These are phyloP conservation scores for Pterothamnion heteromorphum DNA, from an alignment of 31 red algal genomes.

Conservation along the genomic window DNA sequence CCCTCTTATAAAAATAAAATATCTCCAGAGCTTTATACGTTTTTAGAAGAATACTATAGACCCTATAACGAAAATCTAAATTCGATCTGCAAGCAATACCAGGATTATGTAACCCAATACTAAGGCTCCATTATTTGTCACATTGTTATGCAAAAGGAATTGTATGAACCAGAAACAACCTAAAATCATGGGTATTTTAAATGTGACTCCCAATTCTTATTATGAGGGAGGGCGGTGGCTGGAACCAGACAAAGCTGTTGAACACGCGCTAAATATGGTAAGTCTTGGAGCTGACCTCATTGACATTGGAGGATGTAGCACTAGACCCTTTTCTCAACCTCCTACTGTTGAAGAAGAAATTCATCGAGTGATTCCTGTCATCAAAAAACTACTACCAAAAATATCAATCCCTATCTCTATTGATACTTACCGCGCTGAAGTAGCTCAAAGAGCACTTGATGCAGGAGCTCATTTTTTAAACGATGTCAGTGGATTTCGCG, in stretches of 20 bases:
- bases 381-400: conserved; percentile 51
- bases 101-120: no score
- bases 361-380: conserved; percentile 59
- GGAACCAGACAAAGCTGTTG: conserved; percentile 46
- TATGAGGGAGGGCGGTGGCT: conserved; percentile 65
- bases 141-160: no score
- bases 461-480: conserved; percentile 76
- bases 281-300: conserved; percentile 57
- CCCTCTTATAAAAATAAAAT: no score
- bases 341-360: conserved; percentile 54
- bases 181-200: conserved; percentile 86
- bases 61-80: no score
- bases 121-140: no score
- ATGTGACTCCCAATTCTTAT: conserved; percentile 89
- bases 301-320: conserved; percentile 87
- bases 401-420: conserved; percentile 58
- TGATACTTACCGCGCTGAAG: conserved; percentile 68
- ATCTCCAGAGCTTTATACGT: no score
- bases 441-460: conserved; percentile 55
- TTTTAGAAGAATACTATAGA: no score
- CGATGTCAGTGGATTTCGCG: conserved; percentile 67
- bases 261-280: conserved; percentile 55
- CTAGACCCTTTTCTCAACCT: conserved; percentile 66
- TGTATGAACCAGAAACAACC: no score
- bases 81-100: no score